Evolutionary conservation across 306 rosid genomes (phyloP).

Genomic region (Inga oerstediana): DNA sequence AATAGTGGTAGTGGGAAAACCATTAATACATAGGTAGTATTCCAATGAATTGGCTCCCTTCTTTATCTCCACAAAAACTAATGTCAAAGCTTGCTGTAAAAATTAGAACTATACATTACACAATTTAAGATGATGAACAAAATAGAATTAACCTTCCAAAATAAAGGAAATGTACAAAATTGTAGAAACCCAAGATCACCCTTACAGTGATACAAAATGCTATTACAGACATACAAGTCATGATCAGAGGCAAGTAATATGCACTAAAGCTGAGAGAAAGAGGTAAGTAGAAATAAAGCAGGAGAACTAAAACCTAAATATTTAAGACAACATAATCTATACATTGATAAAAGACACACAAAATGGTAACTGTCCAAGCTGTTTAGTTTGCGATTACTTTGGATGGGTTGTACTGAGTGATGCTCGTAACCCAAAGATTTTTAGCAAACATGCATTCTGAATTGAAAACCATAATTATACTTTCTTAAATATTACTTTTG

Average conservation of each 20-base stretch:
- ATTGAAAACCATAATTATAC: no score
- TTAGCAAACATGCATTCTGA: not conserved
- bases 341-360: not conserved
- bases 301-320: not conserved
- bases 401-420: not conserved
- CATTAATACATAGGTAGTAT: slow-evolving; percentile 74
- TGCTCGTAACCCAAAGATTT: not conserved
- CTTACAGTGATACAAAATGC: not conserved
- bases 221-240: not conserved
- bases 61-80: slow-evolving; percentile 99
- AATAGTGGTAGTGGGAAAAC: slow-evolving; percentile 95
- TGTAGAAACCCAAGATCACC: not conserved
- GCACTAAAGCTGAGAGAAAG: not conserved
- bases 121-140: not conserved
- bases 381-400: not conserved
- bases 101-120: slow-evolving; percentile 7
- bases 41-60: slow-evolving; percentile 98
- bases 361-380: not conserved
- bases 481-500: no score
- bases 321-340: not conserved
- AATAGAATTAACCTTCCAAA: not conserved
- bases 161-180: not conserved
- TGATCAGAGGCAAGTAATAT: not conserved
- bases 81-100: slow-evolving; percentile 89
- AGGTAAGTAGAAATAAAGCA: not conserved